Base-by-base conservation (phyloP, 2,329 filamentous ascomycete genomes). In the Ceratocystis destructans region DNA sequence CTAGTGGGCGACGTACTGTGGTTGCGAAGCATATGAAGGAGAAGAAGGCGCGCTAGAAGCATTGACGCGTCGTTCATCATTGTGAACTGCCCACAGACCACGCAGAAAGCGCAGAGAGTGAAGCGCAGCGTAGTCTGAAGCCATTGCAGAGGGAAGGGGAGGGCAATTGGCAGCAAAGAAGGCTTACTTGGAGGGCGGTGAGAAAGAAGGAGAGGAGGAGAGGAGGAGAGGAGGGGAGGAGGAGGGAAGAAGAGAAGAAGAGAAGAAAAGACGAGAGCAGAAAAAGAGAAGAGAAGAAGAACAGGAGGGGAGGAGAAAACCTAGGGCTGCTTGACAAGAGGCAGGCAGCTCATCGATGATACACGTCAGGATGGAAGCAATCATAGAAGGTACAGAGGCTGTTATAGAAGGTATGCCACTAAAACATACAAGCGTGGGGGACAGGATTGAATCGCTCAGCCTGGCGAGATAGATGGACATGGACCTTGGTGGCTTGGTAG, bases 101-200 rank as follows among this genome's bases (percentile, higher is more conserved):
- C 46, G 48, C 46, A 67, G 61, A 57, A 64, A 67, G 22, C 65
- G 65, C 65, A 59, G 48, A 44, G 61, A 59, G 12, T 63, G 17
- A 63, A 63, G 61, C 15, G 53, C 64, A 48, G 45, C 17, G 46
- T 62, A 45, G 44, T 57, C 53, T 46, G 61, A 46, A 45, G 44
- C 61, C 61, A 63, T 63, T 25, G 44, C 17, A 20, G 48, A 12
- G 20, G 20, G 15, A 50, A 22, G n/a, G 8, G 8, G 31, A 17
- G 20, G 17, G 28, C 33, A 50, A 7, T 6, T 15, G 22, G 15
- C 44, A 8, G 4, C 33, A 12, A 31, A 33, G 31, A 55, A n/a
- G 33, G 28, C 1, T 59, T 59, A 3, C 8, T 25, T 2, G 22
- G 8, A 22, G 22, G 28, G 53, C 53, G 53, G 28, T 64, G 46